phyloP scores from a whole-genome alignment of 139 green algal species.

The Tetraselmis striata region DNA sequence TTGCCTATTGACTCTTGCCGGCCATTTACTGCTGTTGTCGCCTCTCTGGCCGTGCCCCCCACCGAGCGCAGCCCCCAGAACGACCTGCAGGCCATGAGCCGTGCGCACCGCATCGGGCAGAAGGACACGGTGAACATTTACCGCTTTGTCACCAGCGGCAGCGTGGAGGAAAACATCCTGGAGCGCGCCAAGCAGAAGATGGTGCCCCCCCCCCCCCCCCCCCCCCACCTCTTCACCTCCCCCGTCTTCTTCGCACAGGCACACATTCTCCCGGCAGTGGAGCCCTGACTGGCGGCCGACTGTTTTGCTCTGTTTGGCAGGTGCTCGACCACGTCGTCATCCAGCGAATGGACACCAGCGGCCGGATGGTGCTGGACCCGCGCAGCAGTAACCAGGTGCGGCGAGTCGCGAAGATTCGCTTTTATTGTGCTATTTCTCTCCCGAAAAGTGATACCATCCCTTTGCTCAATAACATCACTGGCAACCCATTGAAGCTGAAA shows the following conservation, averaged over 20 bases:
- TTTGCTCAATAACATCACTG: too few species aligned
- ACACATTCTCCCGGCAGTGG: too few species aligned
- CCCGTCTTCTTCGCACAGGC: too few species aligned
- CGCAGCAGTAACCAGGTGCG: not conserved
- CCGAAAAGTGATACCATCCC: too few species aligned
- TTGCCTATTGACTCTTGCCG: not conserved
- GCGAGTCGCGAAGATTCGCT: too few species aligned
- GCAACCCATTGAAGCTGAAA: too few species aligned
- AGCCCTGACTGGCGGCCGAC: too few species aligned
- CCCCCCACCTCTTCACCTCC: too few species aligned
- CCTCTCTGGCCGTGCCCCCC: not conserved
- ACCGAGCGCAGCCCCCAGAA: conserved; percentile 52
- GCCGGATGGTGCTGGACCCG: conserved; percentile 65
- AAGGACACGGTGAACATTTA: conserved; percentile 93
- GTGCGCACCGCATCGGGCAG: conserved; percentile 93
- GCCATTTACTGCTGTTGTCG: not conserved
- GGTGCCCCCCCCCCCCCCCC: too few species aligned
- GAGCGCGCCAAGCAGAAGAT: conserved; percentile 92
- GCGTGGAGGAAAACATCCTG: conserved; percentile 91
- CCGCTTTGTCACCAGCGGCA: conserved; percentile 77
- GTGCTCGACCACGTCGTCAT: conserved; percentile 95
- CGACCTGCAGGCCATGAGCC: conserved; percentile 87
- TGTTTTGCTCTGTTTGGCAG: conserved; percentile 7
- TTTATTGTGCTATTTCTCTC: too few species aligned
- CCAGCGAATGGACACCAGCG: conserved; percentile 83